Percentiles rank a stretch among this genome's conserved stretches.
These are phyloP conservation scores for Calvatia gigantea DNA, from an alignment of 768 basidiomycete genomes.

Conservation along the genomic window DNA sequence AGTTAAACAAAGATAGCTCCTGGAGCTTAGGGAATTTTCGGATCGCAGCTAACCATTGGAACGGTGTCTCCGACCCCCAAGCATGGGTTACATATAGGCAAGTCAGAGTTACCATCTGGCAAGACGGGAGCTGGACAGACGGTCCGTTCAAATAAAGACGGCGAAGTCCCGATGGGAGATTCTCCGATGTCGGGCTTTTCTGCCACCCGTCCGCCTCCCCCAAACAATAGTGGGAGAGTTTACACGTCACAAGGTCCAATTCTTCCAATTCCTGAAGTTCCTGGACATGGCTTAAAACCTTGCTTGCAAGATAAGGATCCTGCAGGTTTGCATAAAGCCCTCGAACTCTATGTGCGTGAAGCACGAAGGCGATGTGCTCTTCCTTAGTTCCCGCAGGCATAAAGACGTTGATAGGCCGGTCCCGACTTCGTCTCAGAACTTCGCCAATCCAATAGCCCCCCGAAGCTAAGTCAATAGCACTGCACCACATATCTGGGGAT, in stretches of 20 bases:
- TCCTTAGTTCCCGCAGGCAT: background rate
- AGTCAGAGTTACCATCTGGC: background rate
- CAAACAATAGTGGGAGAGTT: background rate
- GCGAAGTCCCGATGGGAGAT: background rate
- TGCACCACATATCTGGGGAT: conserved; percentile 10
- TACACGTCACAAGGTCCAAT: background rate
- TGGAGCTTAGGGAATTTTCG: conserved; percentile 3
- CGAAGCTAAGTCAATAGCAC: background rate
- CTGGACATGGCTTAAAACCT: background rate
- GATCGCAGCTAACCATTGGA: background rate
- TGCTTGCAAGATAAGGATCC: background rate
- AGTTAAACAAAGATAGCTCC: background rate
- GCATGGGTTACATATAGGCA: background rate
- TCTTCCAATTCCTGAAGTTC: conserved; percentile 4
- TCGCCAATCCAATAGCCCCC: background rate
- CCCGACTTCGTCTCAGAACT: conserved; percentile 1
- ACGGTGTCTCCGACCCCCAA: background rate
- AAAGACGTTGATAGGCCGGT: background rate
- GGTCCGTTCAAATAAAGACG: conserved; percentile 3
- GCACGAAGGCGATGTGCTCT: background rate
- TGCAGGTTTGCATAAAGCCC: conserved; percentile 3
- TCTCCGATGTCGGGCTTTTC: background rate
- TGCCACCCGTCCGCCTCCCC: background rate
- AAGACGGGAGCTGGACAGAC: conserved; percentile 5
- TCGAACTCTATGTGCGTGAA: background rate